These are phyloP conservation scores for Phellopilus nigrolimitatus DNA, from an alignment of 1,284 basidiomycete genomes.

Conservation along the genomic window DNA sequence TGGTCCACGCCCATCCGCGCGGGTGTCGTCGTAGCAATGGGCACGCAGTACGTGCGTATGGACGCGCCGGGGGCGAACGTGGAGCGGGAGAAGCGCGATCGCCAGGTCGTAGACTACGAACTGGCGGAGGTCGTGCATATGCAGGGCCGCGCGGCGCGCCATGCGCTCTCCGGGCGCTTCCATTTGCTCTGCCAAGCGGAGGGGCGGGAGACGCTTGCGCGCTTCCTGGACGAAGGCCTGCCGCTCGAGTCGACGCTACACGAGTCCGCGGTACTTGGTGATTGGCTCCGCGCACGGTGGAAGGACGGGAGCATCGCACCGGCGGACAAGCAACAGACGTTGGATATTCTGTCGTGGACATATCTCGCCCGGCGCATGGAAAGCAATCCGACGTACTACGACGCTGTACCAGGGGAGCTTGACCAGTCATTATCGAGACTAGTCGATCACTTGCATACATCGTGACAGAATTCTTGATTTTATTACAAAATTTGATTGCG, in stretches of 20 bases:
- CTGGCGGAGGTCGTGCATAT: conserved; percentile 84
- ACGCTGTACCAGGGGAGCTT: conserved; percentile 37
- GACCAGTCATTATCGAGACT: conserved; percentile 64
- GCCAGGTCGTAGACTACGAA: conserved; percentile 75
- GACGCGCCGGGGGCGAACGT: conserved; percentile 27
- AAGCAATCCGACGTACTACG: conserved; percentile 88
- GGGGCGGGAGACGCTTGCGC: conserved; percentile 70
- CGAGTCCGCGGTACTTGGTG: conserved; percentile 44
- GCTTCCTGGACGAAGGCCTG: conserved; percentile 82
- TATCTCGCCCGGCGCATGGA: conserved; percentile 70
- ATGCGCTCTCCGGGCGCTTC: conserved; percentile 62
- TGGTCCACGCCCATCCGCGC: conserved; percentile 86
- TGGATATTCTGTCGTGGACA: conserved; percentile 79
- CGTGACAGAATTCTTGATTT: too few relatives aligned
- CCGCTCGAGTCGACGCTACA: conserved; percentile 82
- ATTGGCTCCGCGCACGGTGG: conserved; percentile 48
- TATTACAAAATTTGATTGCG: too few relatives aligned
- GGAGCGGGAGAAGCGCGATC: conserved; percentile 44
- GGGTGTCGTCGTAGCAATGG: conserved; percentile 82
- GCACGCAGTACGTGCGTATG: conserved; percentile 79
- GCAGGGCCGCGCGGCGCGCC: conserved; percentile 81
- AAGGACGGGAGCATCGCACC: conserved; percentile 34
- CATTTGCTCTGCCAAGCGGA: conserved; percentile 87
- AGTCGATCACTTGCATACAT: conserved; percentile 54
- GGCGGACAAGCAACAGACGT: conserved; percentile 58